Base-by-base conservation (phyloP, 169 alveolate species). In the Eimeria maxima region DNA sequence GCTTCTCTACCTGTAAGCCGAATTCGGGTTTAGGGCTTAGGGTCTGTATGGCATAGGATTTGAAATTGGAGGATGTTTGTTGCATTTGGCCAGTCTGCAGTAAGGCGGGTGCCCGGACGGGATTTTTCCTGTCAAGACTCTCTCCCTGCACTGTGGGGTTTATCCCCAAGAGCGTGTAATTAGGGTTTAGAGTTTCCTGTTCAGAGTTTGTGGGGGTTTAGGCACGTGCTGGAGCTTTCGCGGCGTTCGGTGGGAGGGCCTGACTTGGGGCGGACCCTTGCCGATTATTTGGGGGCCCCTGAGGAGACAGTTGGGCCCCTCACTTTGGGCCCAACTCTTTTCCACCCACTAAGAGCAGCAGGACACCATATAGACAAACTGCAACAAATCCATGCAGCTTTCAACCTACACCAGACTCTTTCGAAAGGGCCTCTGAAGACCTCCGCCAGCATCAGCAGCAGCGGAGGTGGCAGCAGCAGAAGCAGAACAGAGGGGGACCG, bases 331-430 rank as follows among this genome's bases (percentile, higher is more conserved):
- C 89, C 89, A 8, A 44, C 47, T 53, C 89, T 78, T 27, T 8
- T 42, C 22, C 67, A 88, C 78, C 69, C 74, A 20, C 24, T 63
- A 16, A 53, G 38, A 45, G 57, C 90, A n/a, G 95, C 81, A 5
- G 29, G 71, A 29, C 91, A 29, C 92, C 95, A 90, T 47, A 90
- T 95, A 1, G 97, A 95, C 92, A 90, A 73, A n/a, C 73, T 95
- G 95, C 97, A 95, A 93, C 95, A 88, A 44, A 90, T 95, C 20
- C 97, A 95, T 78, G 96, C 97, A 24, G 95, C 95, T 22, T 69
- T 47, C 84, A 95, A 95, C 73, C 81, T 95, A n/a, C 24, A 42
- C 92, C 76, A 84, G 29, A 55, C 69, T 38, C 92, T 57, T 29
- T 50, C 92, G 2, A 27, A 16, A 55, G 69, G 47, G 76, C 76